Evolutionary conservation across 2,329 filamentous ascomycete species (phyloP).

Genomic region (Seiridium cupressi): DNA sequence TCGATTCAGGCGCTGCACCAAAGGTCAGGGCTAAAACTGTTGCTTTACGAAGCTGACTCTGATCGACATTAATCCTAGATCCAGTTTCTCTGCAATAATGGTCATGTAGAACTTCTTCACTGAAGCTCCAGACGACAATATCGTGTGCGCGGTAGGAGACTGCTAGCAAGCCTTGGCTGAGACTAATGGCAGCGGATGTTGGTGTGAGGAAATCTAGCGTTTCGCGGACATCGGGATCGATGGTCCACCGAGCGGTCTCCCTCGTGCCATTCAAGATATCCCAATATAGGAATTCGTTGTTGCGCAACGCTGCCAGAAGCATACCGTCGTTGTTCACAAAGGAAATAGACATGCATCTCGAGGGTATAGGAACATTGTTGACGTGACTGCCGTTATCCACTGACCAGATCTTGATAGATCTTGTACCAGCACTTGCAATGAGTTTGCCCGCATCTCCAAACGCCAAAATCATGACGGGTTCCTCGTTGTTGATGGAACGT

Average conservation of each 20-base stretch:
- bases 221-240: neutral
- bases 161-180: neutral
- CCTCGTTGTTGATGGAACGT: neutral
- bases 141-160: neutral
- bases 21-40: neutral
- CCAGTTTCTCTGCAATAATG: neutral
- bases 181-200: neutral
- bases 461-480: neutral
- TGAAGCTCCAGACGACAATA: neutral
- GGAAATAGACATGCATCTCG: neutral
- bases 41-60: neutral
- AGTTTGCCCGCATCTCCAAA: neutral
- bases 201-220: neutral
- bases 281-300: neutral
- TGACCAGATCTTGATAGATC: neutral
- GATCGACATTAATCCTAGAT: neutral
- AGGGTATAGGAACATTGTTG: neutral
- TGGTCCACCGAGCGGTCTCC: neutral
- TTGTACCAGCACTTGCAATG: neutral
- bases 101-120: neutral
- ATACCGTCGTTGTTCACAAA: neutral
- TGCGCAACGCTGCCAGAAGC: neutral
- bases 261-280: neutral
- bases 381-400: neutral
- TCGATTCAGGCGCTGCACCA: neutral